Conservation (phyloP, 768 basidiomycete species). For the Naganishia onofrii region DNA sequence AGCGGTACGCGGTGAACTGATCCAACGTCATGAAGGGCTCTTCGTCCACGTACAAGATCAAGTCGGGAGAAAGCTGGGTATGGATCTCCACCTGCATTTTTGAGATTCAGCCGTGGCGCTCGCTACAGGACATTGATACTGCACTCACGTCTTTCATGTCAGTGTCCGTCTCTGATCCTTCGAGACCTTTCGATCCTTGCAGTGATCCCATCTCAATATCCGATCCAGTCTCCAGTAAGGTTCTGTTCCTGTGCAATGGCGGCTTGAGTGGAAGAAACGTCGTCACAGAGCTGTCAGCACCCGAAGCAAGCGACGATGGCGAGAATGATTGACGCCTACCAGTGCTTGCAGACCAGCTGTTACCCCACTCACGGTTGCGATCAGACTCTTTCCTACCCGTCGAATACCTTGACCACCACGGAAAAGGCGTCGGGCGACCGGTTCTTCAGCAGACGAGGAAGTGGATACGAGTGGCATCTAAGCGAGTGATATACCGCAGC, state of each 20-base stretch:
- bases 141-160: conserved; percentile 10
- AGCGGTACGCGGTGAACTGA: conserved; percentile 16
- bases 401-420: neutral
- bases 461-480: neutral
- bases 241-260: conserved; percentile 1
- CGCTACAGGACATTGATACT: neutral
- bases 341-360: conserved; percentile 20
- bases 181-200: neutral
- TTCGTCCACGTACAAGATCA: neutral
- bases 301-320: neutral
- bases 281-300: neutral
- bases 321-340: neutral
- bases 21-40: conserved; percentile 16
- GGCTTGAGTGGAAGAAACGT: neutral
- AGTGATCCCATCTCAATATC: conserved; percentile 6
- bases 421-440: neutral
- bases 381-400: neutral
- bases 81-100: neutral
- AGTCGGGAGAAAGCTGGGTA: neutral
- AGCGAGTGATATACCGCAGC: too few relatives aligned
- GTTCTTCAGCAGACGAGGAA: neutral
- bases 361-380: conserved; percentile 10
- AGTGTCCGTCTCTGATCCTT: conserved; percentile 5
- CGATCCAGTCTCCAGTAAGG: neutral
- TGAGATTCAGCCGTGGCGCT: too few relatives aligned